A percentile compares a stretch with the other conserved stretches of the same genome.
Evolutionary conservation across 805 yeast species (phyloP).

Genomic region (Wickerhamiella azymoides): DNA sequence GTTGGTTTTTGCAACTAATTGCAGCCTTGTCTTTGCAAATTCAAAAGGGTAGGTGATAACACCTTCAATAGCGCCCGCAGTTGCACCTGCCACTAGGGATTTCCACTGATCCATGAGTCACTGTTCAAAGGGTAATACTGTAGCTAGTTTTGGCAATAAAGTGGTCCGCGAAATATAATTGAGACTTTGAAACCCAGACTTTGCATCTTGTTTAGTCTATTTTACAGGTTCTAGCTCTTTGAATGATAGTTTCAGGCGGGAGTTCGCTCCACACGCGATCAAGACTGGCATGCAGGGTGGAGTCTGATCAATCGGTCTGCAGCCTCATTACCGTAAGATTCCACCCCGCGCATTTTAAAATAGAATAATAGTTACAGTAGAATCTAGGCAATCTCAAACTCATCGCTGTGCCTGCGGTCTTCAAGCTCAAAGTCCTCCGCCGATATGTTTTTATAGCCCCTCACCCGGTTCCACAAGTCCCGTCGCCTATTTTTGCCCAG

Average conservation of each 20-base stretch:
- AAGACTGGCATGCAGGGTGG: no score
- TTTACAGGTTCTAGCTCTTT: no score
- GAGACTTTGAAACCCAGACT: no score
- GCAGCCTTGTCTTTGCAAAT: slow-evolving; percentile 88
- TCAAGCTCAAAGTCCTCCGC: slow-evolving; percentile 19
- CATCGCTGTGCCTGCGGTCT: slow-evolving; percentile 10
- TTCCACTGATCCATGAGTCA: slow-evolving; percentile 19
- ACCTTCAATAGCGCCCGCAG: slow-evolving; percentile 53
- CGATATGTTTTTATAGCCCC: slow-evolving; percentile 2
- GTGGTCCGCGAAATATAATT: no score
- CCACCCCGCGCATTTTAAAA: no score
- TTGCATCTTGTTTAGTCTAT: no score
- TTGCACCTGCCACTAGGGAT: slow-evolving; percentile 33
- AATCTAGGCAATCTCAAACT: slow-evolving; percentile 9
- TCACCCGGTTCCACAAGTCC: slow-evolving; percentile 8
- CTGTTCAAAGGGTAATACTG: no score
- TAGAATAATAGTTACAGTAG: not conserved
- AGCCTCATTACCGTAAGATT: no score
- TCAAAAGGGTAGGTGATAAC: slow-evolving; percentile 89
- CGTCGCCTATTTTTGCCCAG: slow-evolving; percentile 24
- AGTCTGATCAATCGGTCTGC: no score
- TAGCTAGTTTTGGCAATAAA: no score
- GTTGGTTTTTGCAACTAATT: slow-evolving; percentile 33
- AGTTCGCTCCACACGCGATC: no score
- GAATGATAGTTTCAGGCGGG: not conserved